Conservation (phyloP, 108 stramenopile genomes). For the Nannochloropsis gaditana region DNA sequence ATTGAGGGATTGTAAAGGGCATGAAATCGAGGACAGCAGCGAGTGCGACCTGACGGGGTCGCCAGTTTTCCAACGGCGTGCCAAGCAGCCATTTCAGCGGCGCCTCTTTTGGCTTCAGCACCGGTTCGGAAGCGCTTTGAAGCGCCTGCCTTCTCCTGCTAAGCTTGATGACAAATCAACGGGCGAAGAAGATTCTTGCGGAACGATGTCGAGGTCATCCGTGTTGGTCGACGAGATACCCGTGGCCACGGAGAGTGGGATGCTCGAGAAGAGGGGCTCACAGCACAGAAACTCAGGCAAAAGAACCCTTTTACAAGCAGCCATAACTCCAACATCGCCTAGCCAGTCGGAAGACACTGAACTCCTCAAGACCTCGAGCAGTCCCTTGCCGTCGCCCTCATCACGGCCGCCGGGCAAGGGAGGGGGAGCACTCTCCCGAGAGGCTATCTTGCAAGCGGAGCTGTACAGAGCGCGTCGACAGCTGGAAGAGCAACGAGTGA, state of each 20-base stretch:
- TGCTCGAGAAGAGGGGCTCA: no score
- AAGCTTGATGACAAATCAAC: neutral
- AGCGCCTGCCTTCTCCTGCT: neutral
- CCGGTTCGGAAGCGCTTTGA: neutral
- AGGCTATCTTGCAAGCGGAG: neutral
- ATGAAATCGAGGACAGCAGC: neutral
- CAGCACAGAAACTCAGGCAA: no score
- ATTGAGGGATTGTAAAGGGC: neutral
- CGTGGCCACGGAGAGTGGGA: no score
- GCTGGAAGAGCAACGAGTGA: neutral
- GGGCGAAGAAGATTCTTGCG: no score
- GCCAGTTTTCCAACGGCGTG: neutral
- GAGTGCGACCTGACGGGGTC: neutral
- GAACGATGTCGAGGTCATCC: no score
- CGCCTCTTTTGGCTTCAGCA: neutral
- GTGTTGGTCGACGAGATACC: no score
- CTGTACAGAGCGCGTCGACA: conserved; percentile 12
- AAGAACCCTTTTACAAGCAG: no score
- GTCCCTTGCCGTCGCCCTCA: no score
- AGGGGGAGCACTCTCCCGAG: neutral
- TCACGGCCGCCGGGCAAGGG: no score
- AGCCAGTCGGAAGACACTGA: no score
- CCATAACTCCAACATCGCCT: no score
- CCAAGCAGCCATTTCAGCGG: neutral
- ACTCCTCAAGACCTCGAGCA: no score